Percentiles rank a stretch among this genome's conserved stretches.
phyloP scores from a whole-genome alignment of 805 yeast genomes.

The Pichia thaimueangensis region DNA sequence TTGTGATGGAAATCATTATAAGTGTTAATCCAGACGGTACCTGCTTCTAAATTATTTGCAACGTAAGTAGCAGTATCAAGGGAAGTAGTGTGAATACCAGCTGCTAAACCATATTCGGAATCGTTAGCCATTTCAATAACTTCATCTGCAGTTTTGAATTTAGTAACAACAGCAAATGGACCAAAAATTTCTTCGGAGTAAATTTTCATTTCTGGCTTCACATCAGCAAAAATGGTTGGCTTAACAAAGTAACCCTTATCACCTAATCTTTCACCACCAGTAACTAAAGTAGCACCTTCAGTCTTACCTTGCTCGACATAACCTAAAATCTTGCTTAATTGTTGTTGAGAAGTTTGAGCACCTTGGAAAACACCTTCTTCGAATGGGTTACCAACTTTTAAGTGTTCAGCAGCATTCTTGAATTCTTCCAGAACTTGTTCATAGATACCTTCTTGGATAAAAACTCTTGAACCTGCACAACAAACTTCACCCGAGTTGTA shows the following conservation, averaged over 20 bases:
- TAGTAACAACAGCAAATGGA: constrained; percentile 73
- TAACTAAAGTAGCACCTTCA: constrained; percentile 63
- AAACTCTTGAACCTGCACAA: constrained; percentile 86
- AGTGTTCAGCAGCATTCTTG: constrained; percentile 38
- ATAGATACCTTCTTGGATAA: constrained; percentile 65
- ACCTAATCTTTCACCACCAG: constrained; percentile 79
- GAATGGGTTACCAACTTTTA: constrained; percentile 77
- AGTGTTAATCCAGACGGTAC: constrained; percentile 78
- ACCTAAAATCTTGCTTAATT: constrained; percentile 56
- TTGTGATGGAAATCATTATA: constrained; percentile 60
- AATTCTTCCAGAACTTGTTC: constrained; percentile 59
- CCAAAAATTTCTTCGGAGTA: constrained; percentile 91
- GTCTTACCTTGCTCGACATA: constrained; percentile 58
- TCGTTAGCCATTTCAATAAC: constrained; percentile 69
- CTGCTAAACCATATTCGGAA: constrained; percentile 79
- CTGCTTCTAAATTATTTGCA: constrained; percentile 63
- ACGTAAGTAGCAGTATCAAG: constrained; percentile 60
- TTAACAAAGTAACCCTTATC: constrained; percentile 63
- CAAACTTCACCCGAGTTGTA: constrained; percentile 92
- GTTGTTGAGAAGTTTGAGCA: constrained; percentile 66
- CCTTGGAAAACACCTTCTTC: constrained; percentile 65
- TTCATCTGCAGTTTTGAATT: constrained; percentile 69
- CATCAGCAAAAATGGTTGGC: constrained; percentile 87
- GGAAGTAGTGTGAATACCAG: constrained; percentile 75
- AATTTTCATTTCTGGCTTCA: constrained; percentile 63